Percentiles rank a stretch among this genome's conserved stretches.
Conservation (phyloP, 768 basidiomycete species). For the Xanthoconium purpureum region DNA sequence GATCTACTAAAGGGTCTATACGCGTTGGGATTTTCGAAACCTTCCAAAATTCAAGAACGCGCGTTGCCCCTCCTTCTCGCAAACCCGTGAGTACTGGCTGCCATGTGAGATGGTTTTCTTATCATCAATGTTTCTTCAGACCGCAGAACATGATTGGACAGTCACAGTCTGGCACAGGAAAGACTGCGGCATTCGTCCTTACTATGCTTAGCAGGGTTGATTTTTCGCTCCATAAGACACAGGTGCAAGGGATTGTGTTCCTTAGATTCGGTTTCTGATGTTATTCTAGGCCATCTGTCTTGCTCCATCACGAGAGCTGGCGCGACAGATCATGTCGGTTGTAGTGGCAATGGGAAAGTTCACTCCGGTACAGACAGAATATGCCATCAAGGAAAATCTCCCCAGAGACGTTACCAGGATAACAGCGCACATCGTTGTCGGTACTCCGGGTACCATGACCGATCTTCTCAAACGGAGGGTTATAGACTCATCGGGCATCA, state of each 20-base stretch:
- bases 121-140: slow-evolving; percentile 40
- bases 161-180: slow-evolving; percentile 98
- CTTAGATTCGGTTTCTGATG: slow-evolving; percentile 1
- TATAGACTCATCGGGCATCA: slow-evolving; percentile 76
- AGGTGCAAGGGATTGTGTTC: slow-evolving; percentile 46
- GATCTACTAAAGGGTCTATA: slow-evolving; percentile 93
- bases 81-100: slow-evolving; percentile 66
- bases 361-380: slow-evolving; percentile 89
- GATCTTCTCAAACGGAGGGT: slow-evolving; percentile 79
- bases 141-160: slow-evolving; percentile 99
- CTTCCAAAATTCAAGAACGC: slow-evolving; percentile 98
- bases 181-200: slow-evolving; percentile 96
- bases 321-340: slow-evolving; percentile 96
- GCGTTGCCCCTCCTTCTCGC: slow-evolving; percentile 87
- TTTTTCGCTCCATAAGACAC: slow-evolving; percentile 76
- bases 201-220: slow-evolving; percentile 96
- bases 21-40: slow-evolving; percentile 94
- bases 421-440: slow-evolving; percentile 89
- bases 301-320: slow-evolving; percentile 96
- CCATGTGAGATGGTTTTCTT: neutral
- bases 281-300: slow-evolving; percentile 80
- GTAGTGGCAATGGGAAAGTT: slow-evolving; percentile 94
- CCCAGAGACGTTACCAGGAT: slow-evolving; percentile 62
- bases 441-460: slow-evolving; percentile 93
- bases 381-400: slow-evolving; percentile 89